phyloP scores from a whole-genome alignment of 306 rosid genomes.

The Mimosa bimucronata region DNA sequence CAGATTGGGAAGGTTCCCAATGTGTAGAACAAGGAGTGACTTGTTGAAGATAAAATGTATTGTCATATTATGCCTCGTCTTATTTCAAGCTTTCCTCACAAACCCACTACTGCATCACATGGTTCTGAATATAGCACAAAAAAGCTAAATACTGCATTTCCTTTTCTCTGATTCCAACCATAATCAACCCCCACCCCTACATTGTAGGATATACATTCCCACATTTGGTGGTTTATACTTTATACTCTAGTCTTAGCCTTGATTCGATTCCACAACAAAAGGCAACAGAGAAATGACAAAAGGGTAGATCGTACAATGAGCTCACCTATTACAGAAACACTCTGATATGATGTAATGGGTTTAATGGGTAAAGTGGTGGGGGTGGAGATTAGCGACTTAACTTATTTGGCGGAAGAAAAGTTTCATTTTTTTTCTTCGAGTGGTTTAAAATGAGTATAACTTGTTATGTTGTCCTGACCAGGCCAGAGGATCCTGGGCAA shows the following conservation, averaged over 20 bases:
- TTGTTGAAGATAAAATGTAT: neutral
- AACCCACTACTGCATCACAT: slow-evolving; percentile 1
- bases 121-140: slow-evolving; percentile 20
- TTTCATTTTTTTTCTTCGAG: slow-evolving; percentile 33
- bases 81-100: neutral
- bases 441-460: slow-evolving; percentile 47
- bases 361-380: slow-evolving; percentile 1
- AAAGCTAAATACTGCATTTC: neutral
- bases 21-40: neutral
- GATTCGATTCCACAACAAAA: slow-evolving; percentile 28
- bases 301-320: slow-evolving; percentile 5
- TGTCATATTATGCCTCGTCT: neutral
- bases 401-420: slow-evolving; percentile 7
- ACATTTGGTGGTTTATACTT: neutral
- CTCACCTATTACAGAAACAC: neutral
- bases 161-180: neutral
- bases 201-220: slow-evolving; percentile 8
- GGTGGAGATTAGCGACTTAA: neutral
- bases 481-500: slow-evolving; percentile 54
- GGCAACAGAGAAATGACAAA: slow-evolving; percentile 7
- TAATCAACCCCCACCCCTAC: neutral
- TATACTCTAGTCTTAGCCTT: neutral
- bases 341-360: slow-evolving; percentile 1
- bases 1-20: neutral
- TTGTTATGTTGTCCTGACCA: slow-evolving; percentile 43